Base-by-base conservation (phyloP, 1,284 basidiomycete genomes). In the Puccinia brachypodii region DNA sequence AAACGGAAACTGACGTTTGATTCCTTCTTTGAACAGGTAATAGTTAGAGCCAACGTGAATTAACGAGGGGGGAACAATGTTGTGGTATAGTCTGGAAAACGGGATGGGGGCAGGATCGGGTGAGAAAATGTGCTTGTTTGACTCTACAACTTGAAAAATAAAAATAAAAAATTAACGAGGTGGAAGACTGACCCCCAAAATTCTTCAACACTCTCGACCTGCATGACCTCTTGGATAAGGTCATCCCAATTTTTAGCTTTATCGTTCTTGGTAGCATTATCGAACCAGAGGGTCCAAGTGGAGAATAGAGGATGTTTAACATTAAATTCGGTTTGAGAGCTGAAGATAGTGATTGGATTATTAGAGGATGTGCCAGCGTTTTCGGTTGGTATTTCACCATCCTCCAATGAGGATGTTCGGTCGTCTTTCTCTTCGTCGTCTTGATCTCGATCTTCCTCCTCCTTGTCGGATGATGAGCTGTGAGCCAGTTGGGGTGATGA, bases 281-380 rank as follows among this genome's bases (percentile, higher is more conserved):
- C 95, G 87, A 96, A 98, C 94, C 94, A 97, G 66, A 98, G 91
- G 7, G 94, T 97, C 95, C 95, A 97, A n/a, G 92, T 89, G 44
- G 94, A 94, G 87, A 91, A 96, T 50, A 96, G 90, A 33, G 94
- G 94, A 86, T 96, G 94, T 94, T 95, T 96, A 88, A 95, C 93
- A 85, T 96, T 96, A 88, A 96, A 96, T 84, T 92, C 92, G 84
- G 89, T 91, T 28, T 93, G 92, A 87, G 95, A 92, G 86, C 90
- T 94, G 88, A 96, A 96, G 53, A 96, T 92, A n/a, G 94, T 96
- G 84, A 92, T 90, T 75, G 89, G 90, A 81, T 94, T 92, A 93
- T 92, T 44, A 90, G 89, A 84, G 92, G 89, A 92, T 92, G 93
- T 84, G 64, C 84, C 84, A 38, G 85, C 68, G 7, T 68, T 85